Base-by-base conservation (phyloP, 139 green algal species). In the Asterochloris erici region DNA sequence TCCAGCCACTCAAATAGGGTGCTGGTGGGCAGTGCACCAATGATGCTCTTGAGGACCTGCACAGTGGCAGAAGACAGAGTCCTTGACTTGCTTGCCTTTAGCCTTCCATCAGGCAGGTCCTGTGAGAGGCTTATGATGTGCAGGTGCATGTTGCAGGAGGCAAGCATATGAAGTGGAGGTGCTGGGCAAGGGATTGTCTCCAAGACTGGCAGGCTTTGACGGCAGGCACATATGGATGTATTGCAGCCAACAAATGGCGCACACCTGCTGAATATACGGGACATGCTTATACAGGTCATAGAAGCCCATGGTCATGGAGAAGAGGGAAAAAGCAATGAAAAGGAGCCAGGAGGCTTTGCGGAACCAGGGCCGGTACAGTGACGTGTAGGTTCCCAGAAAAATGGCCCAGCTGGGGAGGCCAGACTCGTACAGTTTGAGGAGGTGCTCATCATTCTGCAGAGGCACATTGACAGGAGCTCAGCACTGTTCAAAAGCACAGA, bases 211-310 rank as follows among this genome's bases (percentile, higher is more conserved):
- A 6, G 38, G 38, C 38, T 54, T 54, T 54, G 38, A 54, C 38
- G 6, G 38, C 38, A 54, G 38, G 38, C 38, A 54, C 38, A 54
- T 54, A 54, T 54, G 4, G 38, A 54, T 54, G 6, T 54, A 6
- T 2, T 54, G 38, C 2, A 54, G 38, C 6, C 38, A 54, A 54
- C 38, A 54, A 2, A 2, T 54, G 38, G 38, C 38, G 24, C 66
- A 11, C 14, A 88, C 79, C 85, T 91, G 61, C 75, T 91, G 89
- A 54, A 96, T 83, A 77, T 90, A 91, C 10, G 94, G 94, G 16
- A 97, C 88, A 61, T 94, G 93, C 69, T 95, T 95, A 85, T 94
- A 95, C 61, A 96, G 68, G 81, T 96, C 93, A 63, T 92, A 93
- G 81, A 95, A 93, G 76, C 91, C 94, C 24, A 88, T 84, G 15